Percentiles rank a stretch among this genome's conserved stretches.
phyloP scores from a whole-genome alignment of 2,329 filamentous ascomycete species.

The Alternaria conjuncta region DNA sequence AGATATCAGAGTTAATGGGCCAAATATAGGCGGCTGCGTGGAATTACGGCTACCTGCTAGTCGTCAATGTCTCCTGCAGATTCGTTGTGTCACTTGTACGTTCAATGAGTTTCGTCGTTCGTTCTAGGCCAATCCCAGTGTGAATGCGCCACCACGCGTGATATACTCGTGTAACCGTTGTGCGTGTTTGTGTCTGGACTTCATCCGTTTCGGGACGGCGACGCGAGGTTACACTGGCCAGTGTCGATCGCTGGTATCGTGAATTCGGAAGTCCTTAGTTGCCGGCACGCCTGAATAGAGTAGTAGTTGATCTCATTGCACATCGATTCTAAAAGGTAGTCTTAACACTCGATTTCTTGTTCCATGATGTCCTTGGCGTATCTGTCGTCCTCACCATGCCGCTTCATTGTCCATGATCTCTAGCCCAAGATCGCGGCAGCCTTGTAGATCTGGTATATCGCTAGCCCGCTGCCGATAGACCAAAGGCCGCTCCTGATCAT shows the following conservation, averaged over 20 bases:
- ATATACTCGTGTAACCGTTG: not conserved
- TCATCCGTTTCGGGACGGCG: not conserved
- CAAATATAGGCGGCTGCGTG: not conserved
- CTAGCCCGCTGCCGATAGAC: slow-evolving; percentile 17
- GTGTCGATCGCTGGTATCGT: not conserved
- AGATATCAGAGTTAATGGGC: not conserved
- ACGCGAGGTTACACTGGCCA: not conserved
- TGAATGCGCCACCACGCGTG: not conserved
- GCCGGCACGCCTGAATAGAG: not conserved
- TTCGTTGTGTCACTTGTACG: not conserved
- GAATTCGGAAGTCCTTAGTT: not conserved
- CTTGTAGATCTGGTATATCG: slow-evolving; percentile 31
- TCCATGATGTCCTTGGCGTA: not conserved
- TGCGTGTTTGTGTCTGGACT: not conserved
- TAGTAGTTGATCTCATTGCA: not conserved
- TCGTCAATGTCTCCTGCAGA: not conserved
- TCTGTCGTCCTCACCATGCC: not conserved
- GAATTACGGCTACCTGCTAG: too few species aligned
- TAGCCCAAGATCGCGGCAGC: slow-evolving; percentile 28
- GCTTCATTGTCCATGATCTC: not conserved
- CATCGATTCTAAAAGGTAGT: not conserved
- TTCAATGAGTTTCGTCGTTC: not conserved
- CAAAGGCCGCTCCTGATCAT: slow-evolving; percentile 28
- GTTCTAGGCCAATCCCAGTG: not conserved
- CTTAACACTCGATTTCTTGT: not conserved